Conservation (phyloP, 1,284 basidiomycete species). For the Lentinula novae-zelandiae region DNA sequence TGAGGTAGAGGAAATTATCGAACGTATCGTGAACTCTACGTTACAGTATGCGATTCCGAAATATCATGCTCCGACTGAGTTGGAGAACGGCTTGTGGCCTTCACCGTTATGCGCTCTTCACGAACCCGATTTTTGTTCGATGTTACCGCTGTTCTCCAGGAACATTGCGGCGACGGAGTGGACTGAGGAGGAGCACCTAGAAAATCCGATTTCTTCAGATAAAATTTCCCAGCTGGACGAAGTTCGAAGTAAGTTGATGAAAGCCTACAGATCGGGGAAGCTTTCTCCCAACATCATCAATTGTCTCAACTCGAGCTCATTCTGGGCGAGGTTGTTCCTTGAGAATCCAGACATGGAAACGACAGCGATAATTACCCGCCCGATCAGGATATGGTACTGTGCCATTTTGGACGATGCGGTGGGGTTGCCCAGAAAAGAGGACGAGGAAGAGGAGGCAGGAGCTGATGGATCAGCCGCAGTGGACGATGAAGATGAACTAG, state of each 20-base stretch:
- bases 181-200: background rate
- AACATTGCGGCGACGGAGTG: conserved; percentile 29
- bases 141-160: conserved; percentile 50
- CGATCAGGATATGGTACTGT: conserved; percentile 65
- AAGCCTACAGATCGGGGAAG: conserved; percentile 59
- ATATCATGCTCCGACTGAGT: conserved; percentile 34
- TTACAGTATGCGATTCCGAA: conserved; percentile 72
- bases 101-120: conserved; percentile 59
- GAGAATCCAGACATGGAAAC: conserved; percentile 73
- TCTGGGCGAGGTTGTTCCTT: conserved; percentile 69
- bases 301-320: conserved; percentile 55
- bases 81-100: conserved; percentile 40
- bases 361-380: conserved; percentile 54
- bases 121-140: conserved; percentile 45
- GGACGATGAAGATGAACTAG: conserved; percentile 55
- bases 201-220: background rate
- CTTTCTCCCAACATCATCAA: conserved; percentile 59
- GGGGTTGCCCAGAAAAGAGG: conserved; percentile 43
- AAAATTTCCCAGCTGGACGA: background rate
- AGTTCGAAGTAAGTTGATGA: conserved; percentile 42
- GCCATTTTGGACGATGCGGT: conserved; percentile 65
- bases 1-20: conserved; percentile 62
- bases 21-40: conserved; percentile 67
- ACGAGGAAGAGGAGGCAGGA: conserved; percentile 19
- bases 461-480: conserved; percentile 18